These are phyloP conservation scores for Parasitella parasitica DNA, from an alignment of 371 early-diverging fungal genomes.

Conservation along the genomic window DNA sequence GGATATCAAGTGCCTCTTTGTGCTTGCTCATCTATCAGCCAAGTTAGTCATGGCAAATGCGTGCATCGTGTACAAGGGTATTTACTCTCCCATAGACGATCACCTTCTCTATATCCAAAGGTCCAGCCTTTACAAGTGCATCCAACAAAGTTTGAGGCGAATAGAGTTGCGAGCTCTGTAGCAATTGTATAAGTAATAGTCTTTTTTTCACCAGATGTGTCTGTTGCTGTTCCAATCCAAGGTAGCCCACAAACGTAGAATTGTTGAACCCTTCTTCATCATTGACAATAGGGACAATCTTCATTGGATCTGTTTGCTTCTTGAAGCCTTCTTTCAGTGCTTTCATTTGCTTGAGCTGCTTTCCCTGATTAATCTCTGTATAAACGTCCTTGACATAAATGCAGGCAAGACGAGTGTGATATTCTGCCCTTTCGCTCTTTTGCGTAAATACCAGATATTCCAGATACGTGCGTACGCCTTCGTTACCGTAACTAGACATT, in stretches of 20 bases:
- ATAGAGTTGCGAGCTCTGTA: slow-evolving; percentile 39
- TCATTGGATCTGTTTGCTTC: neutral
- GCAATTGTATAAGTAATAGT: slow-evolving; percentile 32
- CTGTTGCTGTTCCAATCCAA: slow-evolving; percentile 16
- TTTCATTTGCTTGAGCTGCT: slow-evolving; percentile 15
- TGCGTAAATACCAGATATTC: slow-evolving; percentile 58
- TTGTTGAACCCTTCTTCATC: slow-evolving; percentile 2
- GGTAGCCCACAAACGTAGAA: slow-evolving; percentile 37
- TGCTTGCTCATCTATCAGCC: slow-evolving; percentile 48
- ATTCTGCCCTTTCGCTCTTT: slow-evolving; percentile 46
- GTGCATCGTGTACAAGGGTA: neutral
- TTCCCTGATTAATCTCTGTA: slow-evolving; percentile 17
- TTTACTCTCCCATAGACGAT: slow-evolving; percentile 55
- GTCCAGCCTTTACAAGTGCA: slow-evolving; percentile 28
- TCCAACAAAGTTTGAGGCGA: slow-evolving; percentile 26
- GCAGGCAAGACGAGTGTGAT: slow-evolving; percentile 55
- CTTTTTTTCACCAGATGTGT: slow-evolving; percentile 29
- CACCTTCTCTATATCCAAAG: slow-evolving; percentile 48
- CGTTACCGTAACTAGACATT: slow-evolving; percentile 42
- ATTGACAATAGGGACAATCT: neutral
- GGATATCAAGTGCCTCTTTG: slow-evolving; percentile 50
- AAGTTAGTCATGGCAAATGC: neutral
- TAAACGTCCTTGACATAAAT: slow-evolving; percentile 53
- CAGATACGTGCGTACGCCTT: slow-evolving; percentile 47
- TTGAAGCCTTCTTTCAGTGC: slow-evolving; percentile 28